Evolutionary conservation across 2,329 filamentous ascomycete species (phyloP).

Genomic region (Teratosphaeriaceae sp.): DNA sequence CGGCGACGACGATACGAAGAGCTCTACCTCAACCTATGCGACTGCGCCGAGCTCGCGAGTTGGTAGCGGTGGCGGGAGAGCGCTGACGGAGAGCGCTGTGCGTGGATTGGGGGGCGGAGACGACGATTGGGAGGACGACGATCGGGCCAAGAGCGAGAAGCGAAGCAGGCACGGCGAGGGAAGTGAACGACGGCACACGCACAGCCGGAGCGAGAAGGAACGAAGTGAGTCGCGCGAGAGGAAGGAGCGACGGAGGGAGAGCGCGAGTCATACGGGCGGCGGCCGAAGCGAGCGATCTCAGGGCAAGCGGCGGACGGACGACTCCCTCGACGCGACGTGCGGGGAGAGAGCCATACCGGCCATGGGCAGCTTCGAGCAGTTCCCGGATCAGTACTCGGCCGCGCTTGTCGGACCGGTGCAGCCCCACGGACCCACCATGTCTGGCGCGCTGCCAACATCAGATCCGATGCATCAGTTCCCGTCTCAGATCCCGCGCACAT

Average conservation of each 20-base stretch:
- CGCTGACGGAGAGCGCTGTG: conserved; percentile 30
- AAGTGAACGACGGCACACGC: conserved; percentile 17
- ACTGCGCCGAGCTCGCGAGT: conserved; percentile 29
- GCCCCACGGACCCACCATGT: conserved; percentile 18
- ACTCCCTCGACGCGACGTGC: conserved; percentile 10
- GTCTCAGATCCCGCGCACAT: conserved; percentile 46
- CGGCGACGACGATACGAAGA: conserved; percentile 19
- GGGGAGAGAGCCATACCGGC: conserved; percentile 20
- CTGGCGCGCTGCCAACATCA: conserved; percentile 23
- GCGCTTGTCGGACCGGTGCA: conserved; percentile 12
- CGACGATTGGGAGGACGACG: conserved; percentile 27
- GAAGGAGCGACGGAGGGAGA: conserved; percentile 15
- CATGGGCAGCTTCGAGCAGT: conserved; percentile 26
- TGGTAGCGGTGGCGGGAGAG: conserved; percentile 14
- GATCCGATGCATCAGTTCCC: conserved; percentile 47
- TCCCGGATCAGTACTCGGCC: conserved; percentile 24
- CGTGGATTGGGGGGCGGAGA: conserved; percentile 23
- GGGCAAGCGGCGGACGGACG: conserved; percentile 17
- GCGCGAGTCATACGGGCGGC: conserved; percentile 4
- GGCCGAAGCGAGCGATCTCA: conserved; percentile 26
- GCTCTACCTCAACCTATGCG: conserved; percentile 29
- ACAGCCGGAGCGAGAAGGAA: conserved; percentile 22
- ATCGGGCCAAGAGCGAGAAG: conserved; percentile 23
- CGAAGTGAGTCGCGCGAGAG: conserved; percentile 17
- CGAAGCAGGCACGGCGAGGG: conserved; percentile 23